Evolutionary conservation across 2,329 filamentous ascomycete species (phyloP).

Genomic region (Cytospora paraplurivora): DNA sequence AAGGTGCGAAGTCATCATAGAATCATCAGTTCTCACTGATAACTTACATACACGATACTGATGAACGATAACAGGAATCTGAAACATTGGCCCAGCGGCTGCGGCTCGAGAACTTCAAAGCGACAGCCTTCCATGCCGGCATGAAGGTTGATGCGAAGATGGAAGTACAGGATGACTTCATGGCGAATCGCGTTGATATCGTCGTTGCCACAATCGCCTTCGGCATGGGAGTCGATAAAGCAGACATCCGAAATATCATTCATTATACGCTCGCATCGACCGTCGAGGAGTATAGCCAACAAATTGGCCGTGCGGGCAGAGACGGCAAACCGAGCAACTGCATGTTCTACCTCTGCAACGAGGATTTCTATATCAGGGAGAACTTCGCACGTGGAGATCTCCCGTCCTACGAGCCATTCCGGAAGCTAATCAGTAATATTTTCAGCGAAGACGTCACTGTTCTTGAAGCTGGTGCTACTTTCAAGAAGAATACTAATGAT

Average conservation of each 20-base stretch:
- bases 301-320: constrained; percentile 57
- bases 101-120: constrained; percentile 42
- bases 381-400: constrained; percentile 62
- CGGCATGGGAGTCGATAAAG: constrained; percentile 62
- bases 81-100: constrained; percentile 47
- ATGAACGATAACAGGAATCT: constrained; percentile 40
- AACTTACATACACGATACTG: too few relatives aligned
- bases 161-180: constrained; percentile 53
- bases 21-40: not conserved
- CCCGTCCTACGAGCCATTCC: constrained; percentile 54
- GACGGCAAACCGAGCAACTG: constrained; percentile 57
- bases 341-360: constrained; percentile 58
- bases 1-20: constrained; percentile 35
- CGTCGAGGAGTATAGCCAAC: constrained; percentile 60
- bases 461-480: constrained; percentile 43
- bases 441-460: constrained; percentile 43
- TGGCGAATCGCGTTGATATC: constrained; percentile 47
- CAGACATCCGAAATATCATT: constrained; percentile 56
- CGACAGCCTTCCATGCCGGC: constrained; percentile 53
- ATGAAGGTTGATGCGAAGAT: constrained; percentile 49
- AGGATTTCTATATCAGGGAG: constrained; percentile 61
- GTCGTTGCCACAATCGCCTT: constrained; percentile 61
- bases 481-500: constrained; percentile 48
- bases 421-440: constrained; percentile 51
- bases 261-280: constrained; percentile 55